These are phyloP conservation scores for Psilocybe azurescens DNA, from an alignment of 768 basidiomycete genomes.

Conservation along the genomic window DNA sequence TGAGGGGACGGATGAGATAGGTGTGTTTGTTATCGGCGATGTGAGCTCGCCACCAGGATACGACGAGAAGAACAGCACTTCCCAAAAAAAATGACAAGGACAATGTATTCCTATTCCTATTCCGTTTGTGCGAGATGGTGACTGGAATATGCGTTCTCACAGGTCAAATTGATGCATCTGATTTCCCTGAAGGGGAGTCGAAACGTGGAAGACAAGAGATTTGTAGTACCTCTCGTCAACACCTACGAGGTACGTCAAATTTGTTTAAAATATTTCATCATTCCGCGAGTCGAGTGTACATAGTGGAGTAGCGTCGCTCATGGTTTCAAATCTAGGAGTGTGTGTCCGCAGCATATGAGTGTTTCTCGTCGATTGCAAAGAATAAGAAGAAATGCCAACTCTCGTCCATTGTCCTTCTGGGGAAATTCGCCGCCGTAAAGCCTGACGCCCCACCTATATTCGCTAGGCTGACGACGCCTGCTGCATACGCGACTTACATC, in stretches of 20 bases:
- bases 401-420: background rate
- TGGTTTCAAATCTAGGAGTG: background rate
- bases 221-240: background rate
- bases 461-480: background rate
- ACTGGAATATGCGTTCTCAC: no score
- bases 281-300: no score
- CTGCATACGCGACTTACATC: background rate
- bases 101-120: no score
- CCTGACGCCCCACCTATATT: background rate
- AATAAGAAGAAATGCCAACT: background rate
- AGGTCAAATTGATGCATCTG: background rate
- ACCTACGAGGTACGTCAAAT: background rate
- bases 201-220: background rate
- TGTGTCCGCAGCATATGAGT: background rate
- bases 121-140: no score
- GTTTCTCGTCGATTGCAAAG: background rate
- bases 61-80: background rate
- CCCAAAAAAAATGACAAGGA: no score
- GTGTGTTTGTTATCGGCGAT: background rate
- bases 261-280: background rate
- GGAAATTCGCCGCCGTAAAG: background rate
- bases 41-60: background rate
- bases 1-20: slow-evolving; percentile 3
- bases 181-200: background rate
- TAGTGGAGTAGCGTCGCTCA: no score